phyloP scores from a whole-genome alignment of 2,329 filamentous ascomycete species.

The Capronia coronata region DNA sequence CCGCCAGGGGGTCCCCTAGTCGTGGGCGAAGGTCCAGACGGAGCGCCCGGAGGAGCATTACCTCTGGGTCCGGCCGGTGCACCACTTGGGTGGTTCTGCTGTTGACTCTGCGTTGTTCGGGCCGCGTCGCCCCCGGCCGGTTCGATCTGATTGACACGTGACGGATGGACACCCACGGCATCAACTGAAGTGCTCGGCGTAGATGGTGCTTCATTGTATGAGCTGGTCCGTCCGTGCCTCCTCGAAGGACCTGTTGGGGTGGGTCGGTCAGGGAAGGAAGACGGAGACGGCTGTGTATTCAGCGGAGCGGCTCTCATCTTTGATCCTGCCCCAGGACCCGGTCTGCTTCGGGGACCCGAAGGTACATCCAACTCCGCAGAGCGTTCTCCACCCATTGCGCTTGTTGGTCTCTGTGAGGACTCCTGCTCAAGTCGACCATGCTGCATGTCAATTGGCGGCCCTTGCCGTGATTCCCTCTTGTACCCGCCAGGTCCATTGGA shows the following conservation, averaged over 20 bases:
- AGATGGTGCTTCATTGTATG: conserved; percentile 32
- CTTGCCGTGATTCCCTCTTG: conserved; percentile 18
- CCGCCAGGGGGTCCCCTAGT: conserved; percentile 36
- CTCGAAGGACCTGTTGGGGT: conserved; percentile 41
- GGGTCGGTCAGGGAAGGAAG: conserved; percentile 34
- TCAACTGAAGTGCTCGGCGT: conserved; percentile 34
- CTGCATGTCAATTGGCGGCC: conserved; percentile 36
- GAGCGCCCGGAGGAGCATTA: conserved; percentile 32
- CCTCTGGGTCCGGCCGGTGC: conserved; percentile 38
- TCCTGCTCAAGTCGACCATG: conserved; percentile 45
- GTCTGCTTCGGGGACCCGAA: conserved; percentile 46
- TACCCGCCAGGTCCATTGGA: conserved; percentile 6
- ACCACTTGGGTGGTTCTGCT: conserved; percentile 24
- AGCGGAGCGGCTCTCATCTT: conserved; percentile 16
- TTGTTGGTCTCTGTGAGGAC: conserved; percentile 27
- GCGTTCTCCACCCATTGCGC: conserved; percentile 42
- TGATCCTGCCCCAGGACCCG: conserved; percentile 26
- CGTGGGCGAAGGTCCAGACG: conserved; percentile 34
- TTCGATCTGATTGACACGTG: conserved; percentile 43
- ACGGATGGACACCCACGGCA: conserved; percentile 48
- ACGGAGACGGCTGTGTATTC: conserved; percentile 20
- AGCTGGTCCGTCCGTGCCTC: conserved; percentile 33
- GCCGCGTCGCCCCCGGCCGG: conserved; percentile 20
- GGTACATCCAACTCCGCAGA: conserved; percentile 40
- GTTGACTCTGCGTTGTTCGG: conserved; percentile 25